A percentile compares a stretch with the other conserved stretches of the same genome.
These are phyloP conservation scores for Apiospora pterosperma DNA, from an alignment of 2,329 filamentous ascomycete genomes.

Conservation along the genomic window DNA sequence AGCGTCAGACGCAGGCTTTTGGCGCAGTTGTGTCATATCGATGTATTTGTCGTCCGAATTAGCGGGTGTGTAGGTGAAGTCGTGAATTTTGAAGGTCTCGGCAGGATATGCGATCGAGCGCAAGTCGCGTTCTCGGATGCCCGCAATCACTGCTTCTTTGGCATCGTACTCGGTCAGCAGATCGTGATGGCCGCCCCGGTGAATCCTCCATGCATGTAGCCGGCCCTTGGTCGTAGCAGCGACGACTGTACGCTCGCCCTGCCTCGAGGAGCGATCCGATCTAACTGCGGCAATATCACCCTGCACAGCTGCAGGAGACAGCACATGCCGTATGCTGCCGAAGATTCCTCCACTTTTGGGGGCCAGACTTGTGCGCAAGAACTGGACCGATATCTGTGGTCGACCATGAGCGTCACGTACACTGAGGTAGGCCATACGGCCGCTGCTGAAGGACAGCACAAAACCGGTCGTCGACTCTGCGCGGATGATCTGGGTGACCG, in stretches of 20 bases:
- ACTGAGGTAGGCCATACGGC: slow-evolving; percentile 81
- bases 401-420: slow-evolving; percentile 85
- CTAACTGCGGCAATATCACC: slow-evolving; percentile 79
- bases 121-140: slow-evolving; percentile 55
- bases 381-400: slow-evolving; percentile 73
- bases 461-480: slow-evolving; percentile 84
- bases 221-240: slow-evolving; percentile 74
- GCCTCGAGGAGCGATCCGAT: slow-evolving; percentile 65
- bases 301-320: slow-evolving; percentile 66
- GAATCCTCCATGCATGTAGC: slow-evolving; percentile 83
- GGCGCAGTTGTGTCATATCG: slow-evolving; percentile 47
- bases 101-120: slow-evolving; percentile 45
- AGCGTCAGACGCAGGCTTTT: slow-evolving; percentile 47
- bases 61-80: slow-evolving; percentile 69
- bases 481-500: slow-evolving; percentile 71
- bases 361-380: slow-evolving; percentile 62
- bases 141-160: slow-evolving; percentile 59
- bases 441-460: slow-evolving; percentile 78
- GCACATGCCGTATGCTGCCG: slow-evolving; percentile 73
- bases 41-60: slow-evolving; percentile 47
- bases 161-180: slow-evolving; percentile 70
- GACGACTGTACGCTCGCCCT: slow-evolving; percentile 82
- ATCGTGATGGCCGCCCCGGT: slow-evolving; percentile 80
- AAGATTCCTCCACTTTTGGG: slow-evolving; percentile 65
- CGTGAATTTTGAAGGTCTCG: slow-evolving; percentile 69